These are phyloP conservation scores for Nakaseomyces delphensis DNA, from an alignment of 1,139 yeast genomes.

Conservation along the genomic window DNA sequence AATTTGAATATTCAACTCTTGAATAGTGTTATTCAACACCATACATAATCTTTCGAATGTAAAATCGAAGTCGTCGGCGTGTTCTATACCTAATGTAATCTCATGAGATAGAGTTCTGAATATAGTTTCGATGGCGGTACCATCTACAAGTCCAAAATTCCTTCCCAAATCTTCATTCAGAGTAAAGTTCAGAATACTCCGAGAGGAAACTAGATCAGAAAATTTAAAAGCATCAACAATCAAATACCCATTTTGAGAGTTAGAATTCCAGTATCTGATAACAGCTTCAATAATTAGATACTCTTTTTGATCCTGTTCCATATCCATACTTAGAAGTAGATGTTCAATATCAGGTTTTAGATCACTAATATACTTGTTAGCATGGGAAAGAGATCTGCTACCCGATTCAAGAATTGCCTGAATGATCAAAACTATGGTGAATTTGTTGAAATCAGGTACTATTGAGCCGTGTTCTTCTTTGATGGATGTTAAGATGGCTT, in stretches of 20 bases:
- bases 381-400: slow-evolving; percentile 82
- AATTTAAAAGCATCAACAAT: slow-evolving; percentile 57
- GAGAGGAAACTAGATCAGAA: slow-evolving; percentile 40
- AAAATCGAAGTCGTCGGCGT: slow-evolving; percentile 28
- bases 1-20: slow-evolving; percentile 23
- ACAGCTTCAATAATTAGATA: slow-evolving; percentile 53
- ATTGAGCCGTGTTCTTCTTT: slow-evolving; percentile 26
- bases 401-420: slow-evolving; percentile 78
- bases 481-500: slow-evolving; percentile 32
- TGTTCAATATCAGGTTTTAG: slow-evolving; percentile 45
- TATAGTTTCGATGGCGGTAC: slow-evolving; percentile 33
- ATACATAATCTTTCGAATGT: slow-evolving; percentile 35
- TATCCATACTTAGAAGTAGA: slow-evolving; percentile 36
- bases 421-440: slow-evolving; percentile 52
- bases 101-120: slow-evolving; percentile 31
- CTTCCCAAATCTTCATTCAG: slow-evolving; percentile 30
- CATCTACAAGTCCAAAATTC: slow-evolving; percentile 32
- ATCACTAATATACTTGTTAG: slow-evolving; percentile 58
- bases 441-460: slow-evolving; percentile 37
- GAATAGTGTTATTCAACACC: slow-evolving; percentile 34
- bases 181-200: slow-evolving; percentile 36
- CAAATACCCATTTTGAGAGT: slow-evolving; percentile 72
- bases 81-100: slow-evolving; percentile 15
- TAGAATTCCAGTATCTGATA: slow-evolving; percentile 67
- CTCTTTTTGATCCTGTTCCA: slow-evolving; percentile 30